phyloP scores from a whole-genome alignment of 2,329 filamentous ascomycete species.

The Penicillium sclerotiorum region DNA sequence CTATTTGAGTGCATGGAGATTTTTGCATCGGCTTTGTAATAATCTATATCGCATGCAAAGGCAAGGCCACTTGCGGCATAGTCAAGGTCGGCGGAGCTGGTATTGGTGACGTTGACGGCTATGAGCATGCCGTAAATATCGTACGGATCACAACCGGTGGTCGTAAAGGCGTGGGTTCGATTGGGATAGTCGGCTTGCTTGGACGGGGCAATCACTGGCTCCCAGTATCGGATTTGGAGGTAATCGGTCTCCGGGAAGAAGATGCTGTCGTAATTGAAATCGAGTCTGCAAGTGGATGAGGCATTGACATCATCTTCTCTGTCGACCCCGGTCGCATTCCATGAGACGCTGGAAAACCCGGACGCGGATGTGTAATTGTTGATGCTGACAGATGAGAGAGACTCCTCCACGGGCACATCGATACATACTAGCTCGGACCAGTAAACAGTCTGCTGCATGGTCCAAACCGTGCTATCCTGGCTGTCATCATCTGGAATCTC shows the following conservation, averaged over 20 bases:
- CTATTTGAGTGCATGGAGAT: conserved; percentile 39
- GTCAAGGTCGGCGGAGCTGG: conserved; percentile 1
- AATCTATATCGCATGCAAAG: conserved; percentile 37
- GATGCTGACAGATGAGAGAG: conserved; percentile 26
- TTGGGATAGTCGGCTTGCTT: conserved; percentile 11
- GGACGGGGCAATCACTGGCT: conserved; percentile 26
- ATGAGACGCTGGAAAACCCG: conserved; percentile 24
- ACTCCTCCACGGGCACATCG: conserved; percentile 20
- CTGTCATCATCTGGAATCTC: conserved; percentile 29
- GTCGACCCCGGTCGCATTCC: conserved; percentile 32
- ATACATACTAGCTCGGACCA: conserved; percentile 32
- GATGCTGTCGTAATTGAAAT: conserved; percentile 34
- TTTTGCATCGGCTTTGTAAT: conserved; percentile 31
- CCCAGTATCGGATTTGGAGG: conserved; percentile 39
- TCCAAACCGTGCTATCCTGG: conserved; percentile 32
- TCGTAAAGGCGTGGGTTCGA: conserved; percentile 25
- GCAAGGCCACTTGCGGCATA: conserved; percentile 31
- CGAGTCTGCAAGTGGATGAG: conserved; percentile 23
- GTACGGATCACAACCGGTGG: conserved; percentile 31
- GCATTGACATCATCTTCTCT: conserved; percentile 17
- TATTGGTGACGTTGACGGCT: conserved; percentile 30
- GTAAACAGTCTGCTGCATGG: conserved; percentile 36
- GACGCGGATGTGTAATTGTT: conserved; percentile 11
- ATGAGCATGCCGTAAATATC: conserved; percentile 38
- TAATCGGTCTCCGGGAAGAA: conserved; percentile 33